Base-by-base conservation (phyloP, 2,329 filamentous ascomycete genomes). In the Fusarium chlamydosporum region DNA sequence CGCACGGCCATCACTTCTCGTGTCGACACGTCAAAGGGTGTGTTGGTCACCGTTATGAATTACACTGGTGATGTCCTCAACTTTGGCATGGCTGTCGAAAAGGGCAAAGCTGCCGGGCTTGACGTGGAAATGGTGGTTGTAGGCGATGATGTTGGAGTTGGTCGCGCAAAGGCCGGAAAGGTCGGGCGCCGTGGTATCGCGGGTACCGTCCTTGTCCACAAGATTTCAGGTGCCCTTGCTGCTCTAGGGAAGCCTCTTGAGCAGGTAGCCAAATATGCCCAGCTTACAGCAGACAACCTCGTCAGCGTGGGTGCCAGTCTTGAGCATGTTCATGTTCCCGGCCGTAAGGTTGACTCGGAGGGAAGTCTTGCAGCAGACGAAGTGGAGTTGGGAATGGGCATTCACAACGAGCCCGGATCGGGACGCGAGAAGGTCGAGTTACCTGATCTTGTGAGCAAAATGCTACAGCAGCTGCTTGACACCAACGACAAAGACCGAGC, bases 31-130 rank as follows among this genome's bases (percentile, higher is more conserved):
- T 84, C 86, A 43, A 86, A 88, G 65, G 95, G 94, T 26, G 91
- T 97, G 2, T 79, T 97, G 40, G 91, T 97, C n/a, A 90, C 94
- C 7, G 92, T 97, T 31, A 97, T 97, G 92, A 97, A 97, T 79
- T 97, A 97, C 79, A 97, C 93, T 2, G 92, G 92, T 37, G 92
- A 94, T 77, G 88, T 97, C 55, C 85, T 97, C 71, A 96, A 97
- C 81, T 97, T 97, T 76, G 94, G 94, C 56, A 91, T 97, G 86
- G 94, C 91, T 1, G 92, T 96, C 10, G 95, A 97, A 79, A 97
- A 97, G 82, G 94, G 94, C 16, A 90, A 91, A 61, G 93, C 93
- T 2, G 88, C 89, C 0, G 94, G 93, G 0, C 80, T 93, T 26
- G 81, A 89, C 18, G 92, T 92, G 1, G 92, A 97, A 77, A 97